Percentiles rank a stretch among this genome's conserved stretches.
These are phyloP conservation scores for Hirsutella thompsonii DNA, from an alignment of 2,329 filamentous ascomycete genomes.

Conservation along the genomic window DNA sequence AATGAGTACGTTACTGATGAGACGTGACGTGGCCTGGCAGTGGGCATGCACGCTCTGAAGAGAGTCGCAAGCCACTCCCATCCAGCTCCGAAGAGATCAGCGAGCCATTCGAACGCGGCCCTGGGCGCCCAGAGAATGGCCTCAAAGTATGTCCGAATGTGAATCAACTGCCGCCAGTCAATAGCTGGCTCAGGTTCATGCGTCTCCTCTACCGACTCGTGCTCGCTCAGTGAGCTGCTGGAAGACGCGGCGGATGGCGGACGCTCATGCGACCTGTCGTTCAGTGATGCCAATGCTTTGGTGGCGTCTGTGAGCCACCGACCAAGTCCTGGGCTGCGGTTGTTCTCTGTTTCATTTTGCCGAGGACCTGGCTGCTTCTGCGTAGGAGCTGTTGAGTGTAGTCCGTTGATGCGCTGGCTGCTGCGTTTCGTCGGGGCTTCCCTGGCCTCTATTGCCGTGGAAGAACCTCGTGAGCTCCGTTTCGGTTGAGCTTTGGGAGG, in stretches of 20 bases:
- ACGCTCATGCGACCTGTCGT: background rate
- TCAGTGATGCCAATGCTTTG: conserved; percentile 1
- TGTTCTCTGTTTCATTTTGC: background rate
- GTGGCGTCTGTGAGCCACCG: conserved; percentile 5
- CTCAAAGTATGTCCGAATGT: conserved; percentile 18
- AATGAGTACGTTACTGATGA: conserved; percentile 4
- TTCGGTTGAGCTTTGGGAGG: too few relatives aligned
- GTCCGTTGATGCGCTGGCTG: background rate
- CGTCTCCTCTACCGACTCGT: background rate
- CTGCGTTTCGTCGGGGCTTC: too few relatives aligned
- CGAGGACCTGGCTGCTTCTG: background rate
- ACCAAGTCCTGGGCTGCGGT: conserved; percentile 2
- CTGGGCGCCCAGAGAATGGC: conserved; percentile 12
- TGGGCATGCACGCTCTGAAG: conserved; percentile 5
- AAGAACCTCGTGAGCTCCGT: too few relatives aligned
- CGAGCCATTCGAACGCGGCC: conserved; percentile 8
- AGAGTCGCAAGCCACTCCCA: conserved; percentile 9
- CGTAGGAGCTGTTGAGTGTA: background rate
- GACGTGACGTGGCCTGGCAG: conserved; percentile 4
- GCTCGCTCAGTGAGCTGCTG: background rate
- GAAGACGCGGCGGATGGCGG: background rate
- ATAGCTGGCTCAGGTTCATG: conserved; percentile 1
- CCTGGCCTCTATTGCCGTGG: too few relatives aligned
- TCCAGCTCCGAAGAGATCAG: conserved; percentile 7
- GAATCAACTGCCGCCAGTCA: conserved; percentile 14